These are phyloP conservation scores for Falciphora oryzae DNA, from an alignment of 2,329 filamentous ascomycete species.

Conservation along the genomic window DNA sequence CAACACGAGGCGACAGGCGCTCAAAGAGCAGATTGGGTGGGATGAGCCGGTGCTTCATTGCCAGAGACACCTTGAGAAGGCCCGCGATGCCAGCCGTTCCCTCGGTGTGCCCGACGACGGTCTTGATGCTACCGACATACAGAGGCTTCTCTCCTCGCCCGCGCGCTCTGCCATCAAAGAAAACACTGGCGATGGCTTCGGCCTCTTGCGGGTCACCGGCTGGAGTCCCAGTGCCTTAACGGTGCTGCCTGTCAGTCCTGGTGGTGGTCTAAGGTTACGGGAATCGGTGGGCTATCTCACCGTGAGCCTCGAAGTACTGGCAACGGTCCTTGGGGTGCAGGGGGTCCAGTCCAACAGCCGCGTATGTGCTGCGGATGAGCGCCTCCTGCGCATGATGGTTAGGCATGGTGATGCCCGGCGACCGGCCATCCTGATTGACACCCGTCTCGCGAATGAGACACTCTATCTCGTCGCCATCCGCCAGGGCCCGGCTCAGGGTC, in stretches of 20 bases:
- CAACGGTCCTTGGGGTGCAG: slow-evolving; percentile 26
- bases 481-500: slow-evolving; percentile 36
- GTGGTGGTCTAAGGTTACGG: too few relatives aligned
- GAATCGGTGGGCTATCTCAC: slow-evolving; percentile 12
- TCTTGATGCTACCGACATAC: slow-evolving; percentile 31
- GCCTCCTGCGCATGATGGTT: slow-evolving; percentile 31
- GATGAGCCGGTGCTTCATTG: background rate
- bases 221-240: slow-evolving; percentile 40
- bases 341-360: slow-evolving; percentile 29
- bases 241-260: too few relatives aligned
- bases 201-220: slow-evolving; percentile 50
- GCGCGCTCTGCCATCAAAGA: background rate
- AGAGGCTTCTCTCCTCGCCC: slow-evolving; percentile 18
- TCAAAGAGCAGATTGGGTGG: slow-evolving; percentile 2
- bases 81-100: slow-evolving; percentile 32
- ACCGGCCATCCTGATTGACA: slow-evolving; percentile 39
- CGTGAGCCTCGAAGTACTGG: slow-evolving; percentile 44
- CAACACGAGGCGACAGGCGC: slow-evolving; percentile 14
- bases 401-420: slow-evolving; percentile 44
- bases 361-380: slow-evolving; percentile 35
- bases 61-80: slow-evolving; percentile 21
- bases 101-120: slow-evolving; percentile 43
- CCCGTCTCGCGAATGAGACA: slow-evolving; percentile 36
- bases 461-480: slow-evolving; percentile 35
- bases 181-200: slow-evolving; percentile 24